Conservation (phyloP, 169 alveolate genomes). For the Eimeria praecox region DNA sequence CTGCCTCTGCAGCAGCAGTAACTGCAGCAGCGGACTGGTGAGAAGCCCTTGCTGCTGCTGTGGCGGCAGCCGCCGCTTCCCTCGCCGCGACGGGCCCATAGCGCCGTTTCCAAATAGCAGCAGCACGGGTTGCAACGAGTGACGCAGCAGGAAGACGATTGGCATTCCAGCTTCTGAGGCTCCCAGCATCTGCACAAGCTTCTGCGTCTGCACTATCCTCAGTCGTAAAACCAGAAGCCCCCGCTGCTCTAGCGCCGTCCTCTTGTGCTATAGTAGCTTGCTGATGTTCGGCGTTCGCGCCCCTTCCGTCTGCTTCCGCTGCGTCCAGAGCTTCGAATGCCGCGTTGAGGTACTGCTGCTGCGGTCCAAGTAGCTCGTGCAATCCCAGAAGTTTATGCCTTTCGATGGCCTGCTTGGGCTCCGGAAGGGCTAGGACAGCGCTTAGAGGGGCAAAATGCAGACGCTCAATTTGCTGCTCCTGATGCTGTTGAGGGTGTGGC, state of each 20-base stretch:
- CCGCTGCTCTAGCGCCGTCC: not conserved
- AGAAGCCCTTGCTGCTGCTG: constrained; percentile 40
- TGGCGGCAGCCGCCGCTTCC: constrained; percentile 33
- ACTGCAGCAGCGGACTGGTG: constrained; percentile 43
- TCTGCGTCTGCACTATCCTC: not conserved
- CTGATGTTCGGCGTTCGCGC: not conserved
- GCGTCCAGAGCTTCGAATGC: constrained; percentile 71
- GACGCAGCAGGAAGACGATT: constrained; percentile 22
- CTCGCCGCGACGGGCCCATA: constrained; percentile 24
- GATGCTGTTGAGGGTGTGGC: not conserved
- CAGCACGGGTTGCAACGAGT: constrained; percentile 56
- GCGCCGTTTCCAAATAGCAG: constrained; percentile 54
- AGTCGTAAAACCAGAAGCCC: not conserved
- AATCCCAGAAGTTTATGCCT: not conserved
- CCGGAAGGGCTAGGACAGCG: not conserved
- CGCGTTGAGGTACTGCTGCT: constrained; percentile 65
- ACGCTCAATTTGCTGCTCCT: not conserved
- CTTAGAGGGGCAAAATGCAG: constrained; percentile 36
- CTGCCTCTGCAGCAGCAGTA: constrained; percentile 13
- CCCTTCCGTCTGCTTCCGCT: constrained; percentile 32
- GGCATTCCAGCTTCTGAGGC: constrained; percentile 56
- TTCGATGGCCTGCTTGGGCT: not conserved
- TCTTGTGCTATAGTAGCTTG: not conserved
- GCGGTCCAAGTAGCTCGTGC: not conserved
- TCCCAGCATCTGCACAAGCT: constrained; percentile 24